Percentiles rank a stretch among this genome's conserved stretches.
Evolutionary conservation across 192 early-diverging fungal genomes (phyloP).

Genomic region (Diversispora epigaea): DNA sequence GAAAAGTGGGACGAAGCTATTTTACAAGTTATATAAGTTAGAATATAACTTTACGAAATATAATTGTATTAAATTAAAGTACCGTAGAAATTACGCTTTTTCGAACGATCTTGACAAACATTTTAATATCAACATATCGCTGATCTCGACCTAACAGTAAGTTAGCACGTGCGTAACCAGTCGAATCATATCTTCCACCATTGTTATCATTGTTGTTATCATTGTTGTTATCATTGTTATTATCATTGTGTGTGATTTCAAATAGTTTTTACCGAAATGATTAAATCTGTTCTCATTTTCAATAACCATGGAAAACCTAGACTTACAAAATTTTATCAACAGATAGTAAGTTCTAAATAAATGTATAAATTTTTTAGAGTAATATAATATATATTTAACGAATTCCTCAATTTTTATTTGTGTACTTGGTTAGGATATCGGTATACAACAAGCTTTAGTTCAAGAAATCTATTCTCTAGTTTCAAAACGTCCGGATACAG

Average conservation of each 20-base stretch:
- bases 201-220: no score
- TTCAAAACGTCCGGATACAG: constrained; percentile 79
- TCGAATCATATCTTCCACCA: no score
- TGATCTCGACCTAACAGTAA: no score
- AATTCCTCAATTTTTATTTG: not conserved
- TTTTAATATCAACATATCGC: no score
- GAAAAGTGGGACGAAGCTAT: constrained; percentile 2
- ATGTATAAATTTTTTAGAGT: not conserved
- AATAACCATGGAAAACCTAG: constrained; percentile 97
- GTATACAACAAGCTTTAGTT: constrained; percentile 80
- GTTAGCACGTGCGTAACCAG: no score
- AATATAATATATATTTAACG: not conserved
- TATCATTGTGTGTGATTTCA: no score
- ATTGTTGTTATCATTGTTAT: no score
- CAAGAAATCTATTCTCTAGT: constrained; percentile 88
- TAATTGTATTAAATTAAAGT: no score
- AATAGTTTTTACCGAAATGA: constrained; percentile 54
- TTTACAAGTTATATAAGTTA: not conserved
- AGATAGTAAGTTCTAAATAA: constrained; percentile 58
- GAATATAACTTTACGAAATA: not conserved
- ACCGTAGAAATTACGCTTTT: no score
- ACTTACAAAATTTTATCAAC: constrained; percentile 91
- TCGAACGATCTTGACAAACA: no score
- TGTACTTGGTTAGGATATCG: constrained; percentile 61
- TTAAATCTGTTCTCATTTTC: constrained; percentile 98